phyloP scores from a whole-genome alignment of 2,329 filamentous ascomycete genomes.

The Neonectria hederae region DNA sequence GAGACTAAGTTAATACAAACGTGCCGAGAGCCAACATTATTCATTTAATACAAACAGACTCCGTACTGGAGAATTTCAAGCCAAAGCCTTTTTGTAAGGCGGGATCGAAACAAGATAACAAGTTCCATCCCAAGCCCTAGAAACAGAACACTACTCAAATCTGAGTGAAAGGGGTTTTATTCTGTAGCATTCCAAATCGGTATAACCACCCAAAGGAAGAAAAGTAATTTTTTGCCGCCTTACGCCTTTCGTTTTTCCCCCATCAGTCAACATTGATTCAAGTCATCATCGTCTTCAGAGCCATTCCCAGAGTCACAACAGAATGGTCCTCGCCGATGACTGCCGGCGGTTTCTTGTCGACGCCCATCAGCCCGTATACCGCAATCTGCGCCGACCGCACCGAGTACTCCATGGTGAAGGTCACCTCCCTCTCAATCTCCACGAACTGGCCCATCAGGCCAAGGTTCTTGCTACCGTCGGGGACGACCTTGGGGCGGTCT shows the following conservation, averaged over 20 bases:
- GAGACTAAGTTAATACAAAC: background rate
- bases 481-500: constrained; percentile 37
- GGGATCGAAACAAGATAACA: background rate
- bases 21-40: background rate
- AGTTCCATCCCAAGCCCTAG: background rate
- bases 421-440: constrained; percentile 41
- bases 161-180: background rate
- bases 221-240: background rate
- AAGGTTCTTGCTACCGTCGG: constrained; percentile 37
- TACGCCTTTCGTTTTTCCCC: background rate
- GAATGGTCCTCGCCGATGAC: constrained; percentile 40
- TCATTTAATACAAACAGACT: background rate
- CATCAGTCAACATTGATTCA: background rate
- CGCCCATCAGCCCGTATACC: constrained; percentile 38
- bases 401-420: constrained; percentile 44
- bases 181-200: constrained; percentile 3
- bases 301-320: constrained; percentile 37
- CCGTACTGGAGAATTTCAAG: background rate
- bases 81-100: background rate
- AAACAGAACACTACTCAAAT: background rate
- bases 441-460: constrained; percentile 43
- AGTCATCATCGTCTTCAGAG: constrained; percentile 42
- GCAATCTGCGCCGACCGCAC: constrained; percentile 40
- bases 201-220: background rate
- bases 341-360: constrained; percentile 33